Percentiles rank a stretch among this genome's conserved stretches.
These are phyloP conservation scores for Waitea zeae DNA, from an alignment of 1,284 basidiomycete genomes.

Conservation along the genomic window DNA sequence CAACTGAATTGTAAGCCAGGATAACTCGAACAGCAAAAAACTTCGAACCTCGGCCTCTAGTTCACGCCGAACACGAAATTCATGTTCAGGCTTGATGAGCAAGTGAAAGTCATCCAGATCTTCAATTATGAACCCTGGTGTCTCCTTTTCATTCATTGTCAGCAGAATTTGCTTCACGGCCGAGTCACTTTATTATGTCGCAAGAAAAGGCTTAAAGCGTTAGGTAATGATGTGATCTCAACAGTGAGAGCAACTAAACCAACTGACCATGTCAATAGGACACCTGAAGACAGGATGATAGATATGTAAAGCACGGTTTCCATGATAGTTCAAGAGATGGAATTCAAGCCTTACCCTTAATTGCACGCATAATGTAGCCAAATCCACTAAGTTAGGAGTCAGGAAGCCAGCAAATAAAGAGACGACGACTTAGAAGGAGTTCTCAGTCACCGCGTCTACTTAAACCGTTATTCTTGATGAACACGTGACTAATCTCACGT, in stretches of 20 bases:
- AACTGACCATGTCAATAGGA: conserved; percentile 54
- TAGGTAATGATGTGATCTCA: no score
- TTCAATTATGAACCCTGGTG: conserved; percentile 77
- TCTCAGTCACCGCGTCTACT: no score
- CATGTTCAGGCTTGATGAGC: conserved; percentile 67
- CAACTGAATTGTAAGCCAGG: neutral
- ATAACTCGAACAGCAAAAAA: neutral
- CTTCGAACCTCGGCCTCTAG: conserved; percentile 55
- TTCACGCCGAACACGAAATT: conserved; percentile 53
- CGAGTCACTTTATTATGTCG: conserved; percentile 49
- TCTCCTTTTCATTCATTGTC: conserved; percentile 60
- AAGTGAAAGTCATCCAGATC: conserved; percentile 78
- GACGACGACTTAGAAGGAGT: no score
- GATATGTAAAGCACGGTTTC: no score
- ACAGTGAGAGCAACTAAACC: conserved; percentile 1
- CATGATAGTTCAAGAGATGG: no score
- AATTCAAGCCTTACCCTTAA: no score
- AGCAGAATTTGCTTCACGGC: conserved; percentile 84
- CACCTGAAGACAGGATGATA: no score
- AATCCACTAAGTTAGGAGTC: no score
- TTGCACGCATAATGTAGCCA: no score
- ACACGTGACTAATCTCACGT: no score
- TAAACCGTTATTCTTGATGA: no score
- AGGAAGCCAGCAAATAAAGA: no score
- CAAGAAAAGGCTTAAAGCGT: conserved; percentile 1